Percentiles rank a stretch among this genome's conserved stretches.
These are phyloP conservation scores for Gastroboletus turbinatus DNA, from an alignment of 1,284 basidiomycete species.

Conservation along the genomic window DNA sequence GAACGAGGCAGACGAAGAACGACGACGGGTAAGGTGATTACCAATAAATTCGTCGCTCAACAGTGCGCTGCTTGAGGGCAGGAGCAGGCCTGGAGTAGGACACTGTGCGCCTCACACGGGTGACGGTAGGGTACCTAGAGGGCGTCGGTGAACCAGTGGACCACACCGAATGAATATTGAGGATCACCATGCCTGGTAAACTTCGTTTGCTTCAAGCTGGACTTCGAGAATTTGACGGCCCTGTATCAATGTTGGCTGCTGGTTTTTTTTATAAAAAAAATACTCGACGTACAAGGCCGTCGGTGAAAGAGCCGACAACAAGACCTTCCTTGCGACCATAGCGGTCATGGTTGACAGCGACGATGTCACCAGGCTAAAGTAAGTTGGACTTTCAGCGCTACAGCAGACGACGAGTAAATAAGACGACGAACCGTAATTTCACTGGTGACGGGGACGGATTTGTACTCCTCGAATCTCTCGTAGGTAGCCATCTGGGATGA, in stretches of 20 bases:
- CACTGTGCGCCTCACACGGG: conserved; percentile 68
- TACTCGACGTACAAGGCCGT: conserved; percentile 56
- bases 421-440: conserved; percentile 37
- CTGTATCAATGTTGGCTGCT: conserved; percentile 38
- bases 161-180: background rate
- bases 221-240: conserved; percentile 79
- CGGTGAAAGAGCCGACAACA: conserved; percentile 69
- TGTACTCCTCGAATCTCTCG: conserved; percentile 35
- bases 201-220: conserved; percentile 64
- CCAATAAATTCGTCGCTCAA: conserved; percentile 75
- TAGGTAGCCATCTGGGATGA: conserved; percentile 31
- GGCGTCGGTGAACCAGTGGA: conserved; percentile 2
- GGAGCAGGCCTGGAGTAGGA: conserved; percentile 51
- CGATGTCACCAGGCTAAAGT: conserved; percentile 71
- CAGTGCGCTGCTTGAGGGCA: conserved; percentile 43
- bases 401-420: background rate
- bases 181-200: conserved; percentile 66
- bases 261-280: background rate
- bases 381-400: background rate
- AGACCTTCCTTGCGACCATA: conserved; percentile 70
- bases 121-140: conserved; percentile 65
- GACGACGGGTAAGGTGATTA: conserved; percentile 31
- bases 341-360: conserved; percentile 64
- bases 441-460: conserved; percentile 20
- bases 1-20: conserved; percentile 1